Conservation (phyloP, 176 grass and related monocot species). For the Oryza meridionalis region DNA sequence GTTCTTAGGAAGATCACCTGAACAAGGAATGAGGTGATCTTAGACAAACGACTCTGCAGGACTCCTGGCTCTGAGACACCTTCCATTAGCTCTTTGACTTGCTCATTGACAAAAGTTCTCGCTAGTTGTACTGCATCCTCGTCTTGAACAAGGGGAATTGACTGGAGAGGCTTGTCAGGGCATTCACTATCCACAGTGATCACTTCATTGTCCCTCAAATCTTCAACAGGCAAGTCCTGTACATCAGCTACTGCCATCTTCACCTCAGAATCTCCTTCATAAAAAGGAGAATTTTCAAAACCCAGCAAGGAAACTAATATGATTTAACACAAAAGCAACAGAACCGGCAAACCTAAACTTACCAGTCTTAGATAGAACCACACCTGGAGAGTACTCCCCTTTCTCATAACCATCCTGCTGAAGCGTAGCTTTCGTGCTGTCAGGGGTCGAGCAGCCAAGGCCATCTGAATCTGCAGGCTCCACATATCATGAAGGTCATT, state of each 20-base stretch:
- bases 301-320: not conserved
- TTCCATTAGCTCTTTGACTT: constrained; percentile 5
- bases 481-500: not conserved
- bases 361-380: not conserved
- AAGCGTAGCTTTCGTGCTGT: not conserved
- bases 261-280: not conserved
- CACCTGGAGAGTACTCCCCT: not conserved
- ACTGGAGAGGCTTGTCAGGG: not conserved
- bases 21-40: not conserved
- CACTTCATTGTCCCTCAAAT: not conserved
- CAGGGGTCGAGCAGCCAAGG: not conserved
- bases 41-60: not conserved
- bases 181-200: not conserved
- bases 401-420: not conserved
- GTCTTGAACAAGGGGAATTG: not conserved
- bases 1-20: not conserved
- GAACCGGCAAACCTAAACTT: not conserved
- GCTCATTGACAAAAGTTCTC: not conserved
- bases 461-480: not conserved
- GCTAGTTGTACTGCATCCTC: not conserved
- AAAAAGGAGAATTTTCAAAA: not conserved
- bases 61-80: not conserved
- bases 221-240: not conserved
- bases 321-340: not conserved
- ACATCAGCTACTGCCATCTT: not conserved